These are phyloP conservation scores for Botryococcus braunii DNA, from an alignment of 163 green algal species.

Conservation along the genomic window DNA sequence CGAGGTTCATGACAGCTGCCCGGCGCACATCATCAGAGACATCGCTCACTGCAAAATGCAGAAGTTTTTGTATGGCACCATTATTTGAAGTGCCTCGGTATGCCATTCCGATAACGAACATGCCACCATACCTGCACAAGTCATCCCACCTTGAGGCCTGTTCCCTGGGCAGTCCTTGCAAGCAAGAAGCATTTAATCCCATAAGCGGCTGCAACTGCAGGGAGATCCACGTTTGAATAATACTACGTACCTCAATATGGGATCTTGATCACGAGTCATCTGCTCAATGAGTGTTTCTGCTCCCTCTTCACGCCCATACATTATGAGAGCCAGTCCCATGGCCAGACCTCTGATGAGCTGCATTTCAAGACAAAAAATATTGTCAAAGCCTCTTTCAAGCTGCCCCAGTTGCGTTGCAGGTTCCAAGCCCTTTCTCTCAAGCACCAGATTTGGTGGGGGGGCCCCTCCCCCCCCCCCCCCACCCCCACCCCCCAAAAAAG, in stretches of 20 bases:
- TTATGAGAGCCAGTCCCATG: conserved; percentile 70
- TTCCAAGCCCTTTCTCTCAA: no score
- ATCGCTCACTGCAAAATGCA: conserved; percentile 95
- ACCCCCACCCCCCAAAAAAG: no score
- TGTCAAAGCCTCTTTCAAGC: no score
- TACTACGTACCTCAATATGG: conserved; percentile 95
- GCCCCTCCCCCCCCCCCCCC: no score
- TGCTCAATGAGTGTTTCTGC: conserved; percentile 84
- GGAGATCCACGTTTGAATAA: no score
- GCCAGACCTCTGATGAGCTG: conserved; percentile 93
- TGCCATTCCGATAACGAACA: conserved; percentile 87
- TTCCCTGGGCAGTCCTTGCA: no score
- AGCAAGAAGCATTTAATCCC: no score
- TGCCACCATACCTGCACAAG: conserved; percentile 64
- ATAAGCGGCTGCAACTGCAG: no score
- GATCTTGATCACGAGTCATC: conserved; percentile 78
- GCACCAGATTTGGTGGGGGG: no score
- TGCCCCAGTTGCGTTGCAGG: no score
- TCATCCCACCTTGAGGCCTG: no score
- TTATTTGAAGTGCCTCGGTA: conserved; percentile 96
- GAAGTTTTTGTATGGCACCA: conserved; percentile 84
- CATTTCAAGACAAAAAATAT: conserved; percentile 3
- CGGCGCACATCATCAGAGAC: conserved; percentile 92
- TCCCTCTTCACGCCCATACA: conserved; percentile 68
- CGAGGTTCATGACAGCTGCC: conserved; percentile 84